These are phyloP conservation scores for Lagenidium giganteum DNA, from an alignment of 352 stramenopile genomes.

Conservation along the genomic window DNA sequence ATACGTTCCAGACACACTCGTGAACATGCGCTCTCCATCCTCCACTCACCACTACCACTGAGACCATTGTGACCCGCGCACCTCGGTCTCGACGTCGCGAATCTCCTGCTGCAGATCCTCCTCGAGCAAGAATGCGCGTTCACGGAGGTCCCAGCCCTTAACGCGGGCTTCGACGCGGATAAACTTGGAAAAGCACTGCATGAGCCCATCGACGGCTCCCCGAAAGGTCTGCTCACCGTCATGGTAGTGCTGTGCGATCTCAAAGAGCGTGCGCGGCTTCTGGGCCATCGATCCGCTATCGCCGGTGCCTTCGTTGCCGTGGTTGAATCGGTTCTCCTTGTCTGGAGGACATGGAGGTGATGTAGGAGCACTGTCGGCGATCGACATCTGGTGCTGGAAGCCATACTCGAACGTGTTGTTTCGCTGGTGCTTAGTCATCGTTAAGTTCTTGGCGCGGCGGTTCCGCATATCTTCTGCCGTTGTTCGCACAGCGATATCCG, in stretches of 20 bases:
- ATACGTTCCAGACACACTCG: too few relatives aligned
- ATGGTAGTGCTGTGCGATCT: slow-evolving; percentile 33
- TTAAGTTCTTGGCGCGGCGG: not conserved
- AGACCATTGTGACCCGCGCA: too few relatives aligned
- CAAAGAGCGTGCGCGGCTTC: slow-evolving; percentile 20
- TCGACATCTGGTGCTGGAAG: too few relatives aligned
- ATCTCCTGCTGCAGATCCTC: slow-evolving; percentile 60
- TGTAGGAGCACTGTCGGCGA: too few relatives aligned
- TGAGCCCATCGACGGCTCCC: slow-evolving; percentile 36
- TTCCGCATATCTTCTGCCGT: slow-evolving; percentile 7
- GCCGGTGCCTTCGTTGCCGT: too few relatives aligned
- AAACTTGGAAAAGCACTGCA: slow-evolving; percentile 49
- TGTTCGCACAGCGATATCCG: slow-evolving; percentile 18
- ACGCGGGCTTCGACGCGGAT: slow-evolving; percentile 49
- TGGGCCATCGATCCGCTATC: too few relatives aligned
- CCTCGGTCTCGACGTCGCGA: slow-evolving; percentile 29
- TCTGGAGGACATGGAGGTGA: too few relatives aligned
- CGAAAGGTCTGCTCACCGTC: slow-evolving; percentile 34
- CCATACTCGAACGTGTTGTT: too few relatives aligned
- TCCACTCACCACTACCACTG: too few relatives aligned
- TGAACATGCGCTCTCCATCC: too few relatives aligned
- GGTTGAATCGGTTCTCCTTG: too few relatives aligned
- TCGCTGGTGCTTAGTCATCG: too few relatives aligned
- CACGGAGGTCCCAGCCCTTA: slow-evolving; percentile 35
- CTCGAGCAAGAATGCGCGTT: slow-evolving; percentile 52